These are phyloP conservation scores for Endoconidiophora laricicola DNA, from an alignment of 2,329 filamentous ascomycete species.

Conservation along the genomic window DNA sequence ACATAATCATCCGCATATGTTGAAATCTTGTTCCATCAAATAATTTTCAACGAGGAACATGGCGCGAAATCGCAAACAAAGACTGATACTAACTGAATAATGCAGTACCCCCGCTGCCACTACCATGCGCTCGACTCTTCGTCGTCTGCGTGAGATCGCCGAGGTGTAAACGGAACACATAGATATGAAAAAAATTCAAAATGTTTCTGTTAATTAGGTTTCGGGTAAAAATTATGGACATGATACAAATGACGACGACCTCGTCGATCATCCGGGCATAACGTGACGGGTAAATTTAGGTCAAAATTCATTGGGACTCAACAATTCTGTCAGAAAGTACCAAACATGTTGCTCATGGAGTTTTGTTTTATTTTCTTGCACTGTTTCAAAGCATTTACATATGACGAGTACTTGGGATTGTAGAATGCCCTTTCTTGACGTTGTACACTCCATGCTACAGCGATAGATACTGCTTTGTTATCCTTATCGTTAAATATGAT, in stretches of 20 bases:
- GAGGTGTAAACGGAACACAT: constrained; percentile 53
- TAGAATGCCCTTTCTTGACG: too few relatives aligned
- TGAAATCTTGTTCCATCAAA: background rate
- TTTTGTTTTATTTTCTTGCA: background rate
- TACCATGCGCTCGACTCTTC: constrained; percentile 89
- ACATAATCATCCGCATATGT: background rate
- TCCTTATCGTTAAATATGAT: too few relatives aligned
- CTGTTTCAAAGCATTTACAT: too few relatives aligned
- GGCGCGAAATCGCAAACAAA: background rate
- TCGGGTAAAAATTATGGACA: constrained; percentile 11
- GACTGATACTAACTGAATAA: constrained; percentile 16
- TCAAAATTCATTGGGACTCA: constrained; percentile 13
- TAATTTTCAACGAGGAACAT: background rate
- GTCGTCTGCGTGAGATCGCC: constrained; percentile 91
- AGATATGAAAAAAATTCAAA: constrained; percentile 16
- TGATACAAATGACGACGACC: constrained; percentile 11
- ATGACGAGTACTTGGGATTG: too few relatives aligned
- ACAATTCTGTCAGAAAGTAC: constrained; percentile 7
- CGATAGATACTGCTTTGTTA: too few relatives aligned
- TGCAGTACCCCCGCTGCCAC: constrained; percentile 79
- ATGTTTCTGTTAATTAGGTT: constrained; percentile 12
- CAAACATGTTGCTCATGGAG: constrained; percentile 5
- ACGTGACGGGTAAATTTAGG: constrained; percentile 13
- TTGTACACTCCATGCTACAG: too few relatives aligned
- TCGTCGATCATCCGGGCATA: constrained; percentile 12